Base-by-base conservation (phyloP, 2,329 filamentous ascomycete species). In the Botrytis deweyae region DNA sequence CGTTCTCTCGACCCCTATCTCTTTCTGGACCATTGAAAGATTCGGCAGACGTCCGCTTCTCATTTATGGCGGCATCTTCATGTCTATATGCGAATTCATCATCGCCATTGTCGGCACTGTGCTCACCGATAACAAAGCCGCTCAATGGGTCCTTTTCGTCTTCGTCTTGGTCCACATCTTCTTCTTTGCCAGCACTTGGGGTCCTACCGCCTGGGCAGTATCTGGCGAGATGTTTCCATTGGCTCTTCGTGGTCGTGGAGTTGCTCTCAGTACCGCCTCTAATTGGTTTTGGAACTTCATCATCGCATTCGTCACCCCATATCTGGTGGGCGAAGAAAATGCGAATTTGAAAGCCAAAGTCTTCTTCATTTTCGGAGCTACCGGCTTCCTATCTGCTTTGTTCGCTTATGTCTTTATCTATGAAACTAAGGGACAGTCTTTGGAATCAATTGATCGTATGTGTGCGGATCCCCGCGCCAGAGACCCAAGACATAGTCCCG, bases 151-250 rank as follows among this genome's bases (percentile, higher is more conserved):
- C 1, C 76, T 78, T 64, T 78, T 79, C 49, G 71, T 75, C 88
- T 80, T 88, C 96, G 70, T 95, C 93, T 72, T 96, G 93, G 29
- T 92, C 93, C 97, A 84, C 92, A 93, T 81, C 92, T 93, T 67
- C 91, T 95, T 91, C 87, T 97, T 97, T 82, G 93, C 93, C 74
- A 90, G 88, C 74, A 97, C 93, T 87, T 78, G 88, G 93, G 82
- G 92, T 92, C 83, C 92, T 87, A 36, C 86, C 68, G 88, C 92
- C 71, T 94, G 92, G 92, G 89, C 92, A 72, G 88, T 97, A 78
- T 95, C 96, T 79, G 93, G 93, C 81, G 94, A 97, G 86, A 92
- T 95, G 83, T 97, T 92, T 89, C 93, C 93, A 73, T 88, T 97
- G 89, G 91, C 40, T 91, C 91, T 87, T 88, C 92, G 83, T 22